These are phyloP conservation scores for Polychaeton citri DNA, from an alignment of 2,329 filamentous ascomycete genomes.

Conservation along the genomic window DNA sequence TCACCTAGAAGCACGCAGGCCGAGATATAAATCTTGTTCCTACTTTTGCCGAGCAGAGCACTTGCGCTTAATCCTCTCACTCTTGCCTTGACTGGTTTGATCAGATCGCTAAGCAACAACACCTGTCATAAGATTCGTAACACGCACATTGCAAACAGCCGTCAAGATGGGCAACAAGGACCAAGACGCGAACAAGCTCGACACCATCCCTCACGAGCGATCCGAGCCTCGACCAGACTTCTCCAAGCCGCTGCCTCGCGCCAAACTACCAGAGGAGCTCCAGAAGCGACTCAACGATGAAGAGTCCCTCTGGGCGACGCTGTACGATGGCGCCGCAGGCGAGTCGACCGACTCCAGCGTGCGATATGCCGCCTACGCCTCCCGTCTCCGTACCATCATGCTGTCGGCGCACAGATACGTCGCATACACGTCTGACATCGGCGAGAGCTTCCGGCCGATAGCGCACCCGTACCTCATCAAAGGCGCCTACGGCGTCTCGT, in stretches of 20 bases:
- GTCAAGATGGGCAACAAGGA: not conserved
- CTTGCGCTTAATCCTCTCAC: not conserved
- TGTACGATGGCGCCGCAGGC: conserved; percentile 61
- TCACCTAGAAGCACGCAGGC: too few species aligned
- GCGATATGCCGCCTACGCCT: conserved; percentile 87
- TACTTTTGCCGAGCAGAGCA: too few species aligned
- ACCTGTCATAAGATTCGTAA: too few species aligned
- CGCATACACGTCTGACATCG: conserved; percentile 88
- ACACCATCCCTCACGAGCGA: conserved; percentile 28
- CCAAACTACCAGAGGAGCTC: conserved; percentile 40
- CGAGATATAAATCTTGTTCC: too few species aligned
- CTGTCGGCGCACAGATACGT: conserved; percentile 88
- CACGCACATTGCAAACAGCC: not conserved
- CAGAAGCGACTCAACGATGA: conserved; percentile 47
- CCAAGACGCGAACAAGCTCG: not conserved
- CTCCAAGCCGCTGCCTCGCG: conserved; percentile 33
- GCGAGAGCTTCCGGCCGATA: conserved; percentile 87
- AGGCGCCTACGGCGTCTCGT: conserved; percentile 77
- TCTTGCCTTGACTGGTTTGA: conserved; percentile 1
- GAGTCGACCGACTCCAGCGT: conserved; percentile 75
- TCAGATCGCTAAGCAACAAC: too few species aligned
- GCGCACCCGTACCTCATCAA: conserved; percentile 74
- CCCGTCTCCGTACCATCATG: conserved; percentile 53
- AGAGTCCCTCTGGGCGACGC: conserved; percentile 55
- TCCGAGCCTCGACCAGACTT: conserved; percentile 34